Evolutionary conservation across 192 early-diverging fungal species (phyloP).

Genomic region (Phlyctochytrium arcticum): DNA sequence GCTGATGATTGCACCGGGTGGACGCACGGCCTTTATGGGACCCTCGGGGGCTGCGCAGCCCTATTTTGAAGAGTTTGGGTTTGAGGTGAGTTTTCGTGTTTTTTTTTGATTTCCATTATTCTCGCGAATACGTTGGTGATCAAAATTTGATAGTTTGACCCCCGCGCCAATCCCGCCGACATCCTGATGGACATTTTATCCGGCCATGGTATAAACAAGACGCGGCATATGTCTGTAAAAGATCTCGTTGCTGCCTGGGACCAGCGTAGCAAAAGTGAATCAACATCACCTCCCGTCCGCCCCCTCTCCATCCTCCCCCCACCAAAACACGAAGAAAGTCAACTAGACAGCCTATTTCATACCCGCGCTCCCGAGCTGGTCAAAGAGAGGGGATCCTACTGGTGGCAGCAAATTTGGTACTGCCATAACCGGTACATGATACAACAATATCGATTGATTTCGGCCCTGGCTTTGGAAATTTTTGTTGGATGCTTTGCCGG

Average conservation of each 20-base stretch:
- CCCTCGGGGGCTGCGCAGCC: conserved; percentile 39
- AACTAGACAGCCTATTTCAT: conserved; percentile 20
- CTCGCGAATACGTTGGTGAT: too few species aligned
- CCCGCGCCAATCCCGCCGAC: conserved; percentile 39
- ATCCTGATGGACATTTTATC: conserved; percentile 48
- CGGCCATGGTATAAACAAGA: conserved; percentile 27
- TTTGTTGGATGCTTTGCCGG: conserved; percentile 42
- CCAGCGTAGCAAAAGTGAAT: conserved; percentile 2
- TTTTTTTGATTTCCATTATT: background rate
- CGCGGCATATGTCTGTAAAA: conserved; percentile 9
- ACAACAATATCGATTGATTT: conserved; percentile 26
- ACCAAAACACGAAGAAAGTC: conserved; percentile 5
- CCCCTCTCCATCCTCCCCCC: too few species aligned
- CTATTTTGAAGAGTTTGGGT: conserved; percentile 54
- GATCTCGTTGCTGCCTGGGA: conserved; percentile 32
- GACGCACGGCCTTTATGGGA: conserved; percentile 61
- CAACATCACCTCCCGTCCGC: background rate
- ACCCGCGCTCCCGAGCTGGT: conserved; percentile 26
- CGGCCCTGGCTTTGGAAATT: conserved; percentile 35
- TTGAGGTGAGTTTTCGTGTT: background rate
- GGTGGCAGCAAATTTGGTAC: conserved; percentile 29
- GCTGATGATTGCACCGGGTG: conserved; percentile 65
- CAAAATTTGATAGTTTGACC: too few species aligned
- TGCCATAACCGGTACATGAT: conserved; percentile 33
- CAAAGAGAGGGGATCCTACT: conserved; percentile 25